A percentile compares a stretch with the other conserved stretches of the same genome.
phyloP scores from a whole-genome alignment of 73 alveolate species.

The Stentor coeruleus region DNA sequence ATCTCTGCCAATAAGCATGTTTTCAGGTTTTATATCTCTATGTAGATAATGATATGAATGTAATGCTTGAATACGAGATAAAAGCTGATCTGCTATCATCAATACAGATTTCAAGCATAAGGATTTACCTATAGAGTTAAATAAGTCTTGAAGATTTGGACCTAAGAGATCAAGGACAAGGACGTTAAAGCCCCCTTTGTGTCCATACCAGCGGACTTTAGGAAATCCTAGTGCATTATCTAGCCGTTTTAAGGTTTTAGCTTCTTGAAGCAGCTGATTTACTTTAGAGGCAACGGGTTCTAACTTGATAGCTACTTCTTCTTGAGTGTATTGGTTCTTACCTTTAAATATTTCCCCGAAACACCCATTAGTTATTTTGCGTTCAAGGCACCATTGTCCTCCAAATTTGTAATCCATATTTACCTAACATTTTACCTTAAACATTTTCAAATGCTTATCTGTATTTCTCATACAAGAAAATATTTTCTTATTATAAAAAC shows the following conservation, averaged over 20 bases:
- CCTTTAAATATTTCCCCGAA: slow-evolving; percentile 40
- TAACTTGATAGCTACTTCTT: slow-evolving; percentile 38
- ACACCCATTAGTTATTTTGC: too few relatives aligned
- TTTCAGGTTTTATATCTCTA: slow-evolving; percentile 58
- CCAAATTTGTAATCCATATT: too few relatives aligned
- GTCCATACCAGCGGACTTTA: slow-evolving; percentile 51
- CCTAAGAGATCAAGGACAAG: slow-evolving; percentile 80
- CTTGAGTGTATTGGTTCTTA: slow-evolving; percentile 24
- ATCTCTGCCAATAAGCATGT: slow-evolving; percentile 42
- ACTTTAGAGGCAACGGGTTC: slow-evolving; percentile 31
- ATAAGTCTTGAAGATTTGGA: slow-evolving; percentile 15
- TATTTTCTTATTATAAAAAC: too few relatives aligned
- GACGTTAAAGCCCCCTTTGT: slow-evolving; percentile 41
- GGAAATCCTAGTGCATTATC: slow-evolving; percentile 41
- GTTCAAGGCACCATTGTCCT: too few relatives aligned
- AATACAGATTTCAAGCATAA: background rate
- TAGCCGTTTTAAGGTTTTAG: slow-evolving; percentile 24
- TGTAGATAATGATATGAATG: slow-evolving; percentile 32
- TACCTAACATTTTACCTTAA: too few relatives aligned
- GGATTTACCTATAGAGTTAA: background rate
- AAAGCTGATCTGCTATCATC: slow-evolving; percentile 23
- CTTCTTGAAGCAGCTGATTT: background rate
- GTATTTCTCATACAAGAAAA: too few relatives aligned
- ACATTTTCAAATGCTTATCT: too few relatives aligned
- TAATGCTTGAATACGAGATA: slow-evolving; percentile 32